Evolutionary conservation across 2,329 filamentous ascomycete genomes (phyloP), one percentile per base, ranked within the genome.

Genomic region (Aspergillus sojae): DNA sequence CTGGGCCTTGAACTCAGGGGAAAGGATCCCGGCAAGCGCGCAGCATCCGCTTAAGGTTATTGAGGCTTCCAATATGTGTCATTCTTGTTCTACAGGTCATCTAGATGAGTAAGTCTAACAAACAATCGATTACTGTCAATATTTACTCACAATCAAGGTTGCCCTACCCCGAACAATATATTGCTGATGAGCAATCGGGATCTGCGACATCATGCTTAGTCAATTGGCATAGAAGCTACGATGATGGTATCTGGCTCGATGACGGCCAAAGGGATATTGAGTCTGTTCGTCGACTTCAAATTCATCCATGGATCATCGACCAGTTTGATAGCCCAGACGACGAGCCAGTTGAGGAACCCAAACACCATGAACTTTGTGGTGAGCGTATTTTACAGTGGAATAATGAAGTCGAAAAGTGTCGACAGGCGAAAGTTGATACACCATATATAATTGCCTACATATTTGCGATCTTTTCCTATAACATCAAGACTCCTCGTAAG

Each of bases 221-320:
- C 55, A 72, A 70, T 58, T 72, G 70, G 70, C 70, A 72, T 55
- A 60, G 66, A 64, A 26, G 36, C 28, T 63, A 68, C 43, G 68
- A 71, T 41, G 65, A 70, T 60, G 70, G 67, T 5, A 54, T 72
- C 11, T 71, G 67, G 67, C 67, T 71, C 26, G 70, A 71, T 61
- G 67, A 71, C 43, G 69, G 66, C 21, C 57, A 26, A 39, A 41
- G 60, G n/a, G 46, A 65, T 50, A 57, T 65, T n/a, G 68, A 69
- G 54, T 30, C 11, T 4, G 66, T 67, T 54, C 65, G 70, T 45
- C 58, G 26, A 50, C 28, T 70, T 5, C 68, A 70, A 36, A 50
- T 5, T 39, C 70, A 72, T 64, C 52, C 64, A 39, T 72, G 70
- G 70, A 70, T 72, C 55, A 43, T 67, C n/a, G 65, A 70, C 45